These are phyloP conservation scores for Quercus berberidifolia DNA, from an alignment of 306 rosid species.

Conservation along the genomic window DNA sequence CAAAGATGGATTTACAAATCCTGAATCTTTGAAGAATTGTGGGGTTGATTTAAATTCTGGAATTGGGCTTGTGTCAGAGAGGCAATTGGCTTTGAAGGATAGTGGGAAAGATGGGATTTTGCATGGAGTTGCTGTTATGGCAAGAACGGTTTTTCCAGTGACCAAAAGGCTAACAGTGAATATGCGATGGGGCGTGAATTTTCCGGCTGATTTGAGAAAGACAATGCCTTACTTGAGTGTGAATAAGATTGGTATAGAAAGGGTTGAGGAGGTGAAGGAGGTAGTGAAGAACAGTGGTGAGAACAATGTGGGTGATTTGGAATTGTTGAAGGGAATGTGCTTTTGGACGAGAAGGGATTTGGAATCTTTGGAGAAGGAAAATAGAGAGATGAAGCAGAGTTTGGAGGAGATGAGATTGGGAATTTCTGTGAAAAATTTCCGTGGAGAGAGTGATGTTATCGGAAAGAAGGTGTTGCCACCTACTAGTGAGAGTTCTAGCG, in stretches of 20 bases:
- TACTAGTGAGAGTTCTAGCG: constrained; percentile 29
- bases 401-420: constrained; percentile 54
- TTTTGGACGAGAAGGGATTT: constrained; percentile 60
- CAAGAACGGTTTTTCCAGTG: constrained; percentile 55
- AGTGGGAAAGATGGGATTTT: constrained; percentile 34
- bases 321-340: constrained; percentile 55
- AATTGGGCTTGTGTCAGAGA: constrained; percentile 24
- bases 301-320: constrained; percentile 32
- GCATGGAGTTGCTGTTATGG: constrained; percentile 55
- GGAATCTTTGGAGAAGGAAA: constrained; percentile 65
- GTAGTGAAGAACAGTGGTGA: constrained; percentile 25
- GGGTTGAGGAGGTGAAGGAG: constrained; percentile 41
- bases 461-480: constrained; percentile 20
- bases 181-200: constrained; percentile 64
- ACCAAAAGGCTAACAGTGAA: constrained; percentile 45
- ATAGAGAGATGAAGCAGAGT: constrained; percentile 56
- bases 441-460: constrained; percentile 18
- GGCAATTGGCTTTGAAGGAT: constrained; percentile 30
- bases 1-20: constrained; percentile 10
- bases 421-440: constrained; percentile 21
- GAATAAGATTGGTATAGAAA: constrained; percentile 71
- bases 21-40: background rate
- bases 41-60: constrained; percentile 18
- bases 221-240: constrained; percentile 57
- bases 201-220: constrained; percentile 35